Evolutionary conservation across 495 filamentous ascomycete species (phyloP).

Genomic region (Ramalina intermedia): DNA sequence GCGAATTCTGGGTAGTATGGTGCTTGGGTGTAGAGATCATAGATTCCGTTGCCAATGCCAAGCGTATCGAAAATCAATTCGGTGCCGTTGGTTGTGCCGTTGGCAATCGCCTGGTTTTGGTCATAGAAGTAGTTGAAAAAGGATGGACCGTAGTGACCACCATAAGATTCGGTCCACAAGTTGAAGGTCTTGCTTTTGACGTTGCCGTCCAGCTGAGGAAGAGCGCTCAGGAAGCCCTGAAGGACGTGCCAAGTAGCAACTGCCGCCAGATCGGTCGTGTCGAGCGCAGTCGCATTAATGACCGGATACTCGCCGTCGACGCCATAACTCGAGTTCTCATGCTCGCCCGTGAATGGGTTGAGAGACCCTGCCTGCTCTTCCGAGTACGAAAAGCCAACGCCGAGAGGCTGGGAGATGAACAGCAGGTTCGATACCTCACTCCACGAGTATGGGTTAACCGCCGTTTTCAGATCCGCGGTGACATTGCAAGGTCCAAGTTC

Average conservation of each 20-base stretch:
- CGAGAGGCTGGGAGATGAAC: constrained; percentile 56
- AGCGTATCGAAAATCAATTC: constrained; percentile 40
- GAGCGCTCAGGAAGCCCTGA: constrained; percentile 28
- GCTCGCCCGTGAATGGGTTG: constrained; percentile 30
- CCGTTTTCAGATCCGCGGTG: constrained; percentile 34
- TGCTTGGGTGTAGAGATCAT: constrained; percentile 45
- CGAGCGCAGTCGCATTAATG: constrained; percentile 19
- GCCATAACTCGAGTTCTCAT: constrained; percentile 28
- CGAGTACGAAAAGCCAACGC: constrained; percentile 45
- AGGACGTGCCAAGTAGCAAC: constrained; percentile 26
- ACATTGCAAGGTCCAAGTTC: constrained; percentile 47
- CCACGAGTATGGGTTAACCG: constrained; percentile 51
- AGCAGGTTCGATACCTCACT: constrained; percentile 61
- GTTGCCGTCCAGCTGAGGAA: constrained; percentile 22
- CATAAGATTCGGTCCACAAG: constrained; percentile 39
- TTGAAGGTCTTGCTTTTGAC: constrained; percentile 38
- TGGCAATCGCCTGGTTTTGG: constrained; percentile 39
- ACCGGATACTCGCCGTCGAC: constrained; percentile 33
- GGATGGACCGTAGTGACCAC: constrained; percentile 32
- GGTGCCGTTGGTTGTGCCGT: constrained; percentile 31
- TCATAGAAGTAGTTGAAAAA: constrained; percentile 49
- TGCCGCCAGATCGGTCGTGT: constrained; percentile 37
- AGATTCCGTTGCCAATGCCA: constrained; percentile 30
- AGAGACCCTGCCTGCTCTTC: constrained; percentile 26
- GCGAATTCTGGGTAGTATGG: constrained; percentile 46